Evolutionary conservation across 768 basidiomycete genomes (phyloP), one percentile per base, ranked within the genome.

Genomic region (Gymnopilus junonius): DNA sequence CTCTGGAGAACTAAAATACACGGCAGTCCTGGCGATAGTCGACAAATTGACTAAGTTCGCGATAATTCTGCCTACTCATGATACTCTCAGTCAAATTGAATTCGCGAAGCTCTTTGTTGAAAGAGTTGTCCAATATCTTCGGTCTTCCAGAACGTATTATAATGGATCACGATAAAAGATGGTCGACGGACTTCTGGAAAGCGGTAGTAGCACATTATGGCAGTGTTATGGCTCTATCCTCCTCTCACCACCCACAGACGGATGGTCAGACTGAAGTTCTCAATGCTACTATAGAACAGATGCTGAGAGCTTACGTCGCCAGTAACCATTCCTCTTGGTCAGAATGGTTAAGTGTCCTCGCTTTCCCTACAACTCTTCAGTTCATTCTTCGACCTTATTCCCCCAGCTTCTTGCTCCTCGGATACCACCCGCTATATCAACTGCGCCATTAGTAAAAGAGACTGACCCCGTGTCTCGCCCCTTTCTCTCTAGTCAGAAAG

Each of bases 201-300:
- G 60, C 67, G n/a, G 55, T 75, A 2, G 59, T 67, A 12, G 27
- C 51, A 1, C 3, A 37, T 1, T 61, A 76, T n/a, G 72, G 70
- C 0, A 63, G 67, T 6, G 27, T 58, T 1, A 58, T 64, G 54
- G 65, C 63, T 4, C 48, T 77, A 0, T 74, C 79, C 2, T 76
- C 76, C 0, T 65, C 74, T 0, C 73, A 78, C 46, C 80, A 81
- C 59, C 79, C 77, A 0, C 77, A 81, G 62, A 34, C 29, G n/a
- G n/a, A n/a, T n/a, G n/a, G n/a, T n/a, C n/a, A n/a, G n/a, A n/a
- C n/a, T n/a, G n/a, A n/a, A n/a, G n/a, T n/a, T n/a, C n/a, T n/a
- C n/a, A n/a, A n/a, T n/a, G n/a, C n/a, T n/a, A n/a, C n/a, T n/a
- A n/a, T n/a, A n/a, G n/a, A n/a, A n/a, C n/a, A n/a, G n/a, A n/a